phyloP scores from a whole-genome alignment of 192 early-diverging fungal species.

The Coemansia sp. region DNA sequence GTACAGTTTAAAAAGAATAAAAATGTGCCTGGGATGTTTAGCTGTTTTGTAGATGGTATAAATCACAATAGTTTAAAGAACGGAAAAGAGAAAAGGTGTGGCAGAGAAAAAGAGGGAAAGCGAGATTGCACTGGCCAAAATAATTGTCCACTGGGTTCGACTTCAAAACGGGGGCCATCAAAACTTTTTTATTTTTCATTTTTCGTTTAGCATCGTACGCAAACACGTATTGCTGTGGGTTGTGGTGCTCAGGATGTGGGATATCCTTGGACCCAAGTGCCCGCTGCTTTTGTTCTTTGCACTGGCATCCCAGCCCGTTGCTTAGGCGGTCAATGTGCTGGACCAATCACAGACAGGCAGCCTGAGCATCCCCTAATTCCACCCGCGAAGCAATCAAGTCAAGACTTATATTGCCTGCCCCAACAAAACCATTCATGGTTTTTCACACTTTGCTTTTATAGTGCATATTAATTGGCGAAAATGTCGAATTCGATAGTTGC shows the following conservation, averaged over 20 bases:
- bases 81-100: neutral
- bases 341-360: slow-evolving; percentile 11
- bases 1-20: neutral
- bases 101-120: neutral
- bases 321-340: slow-evolving; percentile 1
- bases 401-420: neutral
- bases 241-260: too few relatives aligned
- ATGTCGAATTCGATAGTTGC: slow-evolving; percentile 56
- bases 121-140: neutral
- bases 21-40: neutral
- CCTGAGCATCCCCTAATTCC: slow-evolving; percentile 5
- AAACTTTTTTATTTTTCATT: neutral
- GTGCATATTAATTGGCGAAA: neutral
- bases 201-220: neutral
- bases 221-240: too few relatives aligned
- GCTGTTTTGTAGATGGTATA: neutral
- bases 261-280: neutral
- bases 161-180: neutral
- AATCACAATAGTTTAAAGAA: neutral
- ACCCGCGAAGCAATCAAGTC: neutral
- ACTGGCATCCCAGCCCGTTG: neutral
- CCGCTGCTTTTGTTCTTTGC: neutral
- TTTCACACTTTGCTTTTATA: slow-evolving; percentile 5
- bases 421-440: neutral
- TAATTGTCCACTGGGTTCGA: neutral